Base-by-base conservation (phyloP, 805 yeast genomes). In the Saccharomyces kudriavzevii region DNA sequence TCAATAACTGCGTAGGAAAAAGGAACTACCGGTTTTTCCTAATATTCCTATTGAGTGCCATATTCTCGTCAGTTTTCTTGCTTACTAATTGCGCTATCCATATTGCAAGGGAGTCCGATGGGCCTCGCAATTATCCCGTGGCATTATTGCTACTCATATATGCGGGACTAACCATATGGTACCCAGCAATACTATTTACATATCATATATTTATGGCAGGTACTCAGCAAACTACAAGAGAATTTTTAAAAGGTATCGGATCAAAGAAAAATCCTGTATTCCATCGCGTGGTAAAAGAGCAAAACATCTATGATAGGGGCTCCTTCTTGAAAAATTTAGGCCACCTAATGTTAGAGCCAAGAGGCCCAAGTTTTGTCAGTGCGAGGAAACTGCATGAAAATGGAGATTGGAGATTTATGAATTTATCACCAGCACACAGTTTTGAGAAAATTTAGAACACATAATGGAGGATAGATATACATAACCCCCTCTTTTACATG, bases 1-100 rank as follows among this genome's bases (percentile, higher is more conserved):
- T 88, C 49, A 84, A 85, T 61, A 87, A 83, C 59, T 88, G 96
- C 65, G 77, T 88, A 45, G 96, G 96, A 1, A 79, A 80, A 56
- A 69, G 87, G 52, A 88, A 87, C 62, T 87, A 87, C 66, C 69
- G 80, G 57, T 83, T 76, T 67, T 87, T 86, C 61, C 53, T 83
- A 43, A 60, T 61, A 1, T 86, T 83, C 58, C 62, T 87, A 40
- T 31, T 77, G 0, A 70, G 73, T 49, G 62, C 70, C 0, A 61
- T 68, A 1, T 2, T 77, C 0, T 52, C 72, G 1, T 63, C 74
- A 11, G 43, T 65, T 0, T 66, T 67, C 2, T 52, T 68, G 40
- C 57, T 67, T 2, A 52, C 56, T 22, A 61, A 58, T 43, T 58
- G 62, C 22, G 48, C 64, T 5, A 56, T 66, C 6, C 68, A 63